Conservation (phyloP, 768 basidiomycete species). For the Tylopilus subfusipes region DNA sequence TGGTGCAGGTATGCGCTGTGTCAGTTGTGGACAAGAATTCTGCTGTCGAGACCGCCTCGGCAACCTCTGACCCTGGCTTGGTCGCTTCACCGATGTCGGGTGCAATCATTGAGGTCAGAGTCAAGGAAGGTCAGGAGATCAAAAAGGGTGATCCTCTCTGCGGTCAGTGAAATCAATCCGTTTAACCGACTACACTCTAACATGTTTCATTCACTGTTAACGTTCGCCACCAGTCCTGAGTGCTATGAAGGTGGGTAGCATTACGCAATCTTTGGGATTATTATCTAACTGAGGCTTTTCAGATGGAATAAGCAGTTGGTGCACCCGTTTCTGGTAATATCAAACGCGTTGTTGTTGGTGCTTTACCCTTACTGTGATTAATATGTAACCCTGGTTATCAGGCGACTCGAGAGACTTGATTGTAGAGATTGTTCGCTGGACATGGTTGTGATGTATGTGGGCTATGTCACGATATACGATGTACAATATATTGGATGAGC, state of each 20-base stretch:
- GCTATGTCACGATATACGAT: constrained; percentile 15
- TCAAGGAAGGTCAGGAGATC: constrained; percentile 96
- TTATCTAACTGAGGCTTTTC: constrained; percentile 21
- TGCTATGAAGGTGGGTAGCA: constrained; percentile 83
- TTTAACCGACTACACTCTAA: too few species aligned
- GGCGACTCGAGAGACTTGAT: constrained; percentile 92
- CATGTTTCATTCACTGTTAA: neutral
- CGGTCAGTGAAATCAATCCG: constrained; percentile 47
- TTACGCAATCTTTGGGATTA: neutral
- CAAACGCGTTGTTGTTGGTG: constrained; percentile 87
- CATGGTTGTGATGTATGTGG: neutral
- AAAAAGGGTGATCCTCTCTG: constrained; percentile 97
- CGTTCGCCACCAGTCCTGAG: constrained; percentile 64
- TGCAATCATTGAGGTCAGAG: constrained; percentile 95
- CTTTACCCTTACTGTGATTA: neutral
- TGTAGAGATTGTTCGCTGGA: constrained; percentile 81
- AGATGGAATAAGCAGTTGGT: constrained; percentile 98
- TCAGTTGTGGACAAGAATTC: constrained; percentile 96
- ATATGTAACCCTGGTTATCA: constrained; percentile 27
- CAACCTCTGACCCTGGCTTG: constrained; percentile 90
- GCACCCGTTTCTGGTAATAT: constrained; percentile 96
- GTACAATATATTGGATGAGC: constrained; percentile 21
- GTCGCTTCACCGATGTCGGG: constrained; percentile 98
- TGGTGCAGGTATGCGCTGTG: constrained; percentile 80
- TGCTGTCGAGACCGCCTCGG: constrained; percentile 90